Base-by-base conservation (phyloP, 2,329 filamentous ascomycete species). In the Orbilia blumenaviensis region DNA sequence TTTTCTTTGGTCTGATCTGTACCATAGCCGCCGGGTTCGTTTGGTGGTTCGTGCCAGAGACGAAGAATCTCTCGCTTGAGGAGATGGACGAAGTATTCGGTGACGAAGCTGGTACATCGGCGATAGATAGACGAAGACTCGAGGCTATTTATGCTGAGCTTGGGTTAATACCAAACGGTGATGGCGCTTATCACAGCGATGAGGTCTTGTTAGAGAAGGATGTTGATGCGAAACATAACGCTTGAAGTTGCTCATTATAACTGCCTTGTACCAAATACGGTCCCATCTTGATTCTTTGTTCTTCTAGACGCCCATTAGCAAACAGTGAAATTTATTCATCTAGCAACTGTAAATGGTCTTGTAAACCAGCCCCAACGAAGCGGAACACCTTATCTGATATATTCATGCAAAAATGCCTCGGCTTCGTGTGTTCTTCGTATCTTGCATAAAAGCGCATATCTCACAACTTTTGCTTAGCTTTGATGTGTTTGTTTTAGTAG, bases 1-100 rank as follows among this genome's bases (percentile, higher is more conserved):
- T 88, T 50, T 89, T 90, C 83, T 90, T 90, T 77, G 87, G 85
- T 0, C 83, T 84, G 1, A 88, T 88, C 76, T 86, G 85, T 74
- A 79, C 86, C 0, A 80, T 88, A 3, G 84, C 85, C 0, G 81
- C 85, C 6, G 69, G 85, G 4, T 89, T 86, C 85, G 85, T 86
- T 0, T 87, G 82, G 78, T 84, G 85, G 66, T 87, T 86, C 73
- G 85, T 88, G 0, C 88, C 87, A 0, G 88, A 90, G 80, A 89
- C 88, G 0, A 87, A 85, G 54, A 87, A 87, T 0, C 83, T 84
- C 25, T 87, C 84, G 1, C 83, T 89, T 1, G 87, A 88, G 78
- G 84, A 88, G 77, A 87, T 88, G 84, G 86, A 88, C 42, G 78
- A 79, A 0, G 81, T 85, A 0, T 86, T 85, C 63, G 78, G 63